Conservation (phyloP, 2,329 filamentous ascomycete species). For the Dryadomyces quercivorus region DNA sequence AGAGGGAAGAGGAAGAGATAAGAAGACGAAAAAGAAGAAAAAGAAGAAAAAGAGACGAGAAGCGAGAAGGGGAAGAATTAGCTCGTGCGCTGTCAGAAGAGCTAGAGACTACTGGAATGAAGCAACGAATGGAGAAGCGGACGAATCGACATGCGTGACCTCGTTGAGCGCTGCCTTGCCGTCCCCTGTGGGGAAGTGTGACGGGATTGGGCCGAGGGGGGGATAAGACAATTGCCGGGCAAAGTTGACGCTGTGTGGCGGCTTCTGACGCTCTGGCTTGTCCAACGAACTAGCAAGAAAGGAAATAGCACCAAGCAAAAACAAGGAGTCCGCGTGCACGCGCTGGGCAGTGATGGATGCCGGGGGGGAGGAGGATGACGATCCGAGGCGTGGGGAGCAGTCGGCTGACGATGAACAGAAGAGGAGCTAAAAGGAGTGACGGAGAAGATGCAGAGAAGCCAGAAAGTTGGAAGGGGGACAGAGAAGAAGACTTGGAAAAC, state of each 20-base stretch:
- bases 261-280: not conserved
- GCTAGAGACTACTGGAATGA: not conserved
- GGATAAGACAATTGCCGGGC: not conserved
- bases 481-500: not conserved
- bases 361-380: not conserved
- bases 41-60: not conserved
- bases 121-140: not conserved
- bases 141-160: slow-evolving; percentile 2
- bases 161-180: not conserved
- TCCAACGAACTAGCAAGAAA: not conserved
- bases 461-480: not conserved
- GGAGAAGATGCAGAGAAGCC: not conserved
- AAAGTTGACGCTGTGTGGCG: not conserved
- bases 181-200: not conserved
- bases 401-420: slow-evolving; percentile 1
- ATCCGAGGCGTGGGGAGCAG: not conserved
- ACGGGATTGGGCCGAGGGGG: not conserved
- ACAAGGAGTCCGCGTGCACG: not conserved
- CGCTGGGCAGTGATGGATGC: not conserved
- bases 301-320: not conserved
- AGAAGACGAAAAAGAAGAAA: not conserved
- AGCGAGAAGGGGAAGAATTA: not conserved
- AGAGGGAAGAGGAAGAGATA: not conserved
- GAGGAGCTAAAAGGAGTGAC: not conserved
- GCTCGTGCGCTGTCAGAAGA: not conserved